Percentiles rank a stretch among this genome's conserved stretches.
Conservation (phyloP, 2,329 filamentous ascomycete species). For the Arthrobotrys conoides region DNA sequence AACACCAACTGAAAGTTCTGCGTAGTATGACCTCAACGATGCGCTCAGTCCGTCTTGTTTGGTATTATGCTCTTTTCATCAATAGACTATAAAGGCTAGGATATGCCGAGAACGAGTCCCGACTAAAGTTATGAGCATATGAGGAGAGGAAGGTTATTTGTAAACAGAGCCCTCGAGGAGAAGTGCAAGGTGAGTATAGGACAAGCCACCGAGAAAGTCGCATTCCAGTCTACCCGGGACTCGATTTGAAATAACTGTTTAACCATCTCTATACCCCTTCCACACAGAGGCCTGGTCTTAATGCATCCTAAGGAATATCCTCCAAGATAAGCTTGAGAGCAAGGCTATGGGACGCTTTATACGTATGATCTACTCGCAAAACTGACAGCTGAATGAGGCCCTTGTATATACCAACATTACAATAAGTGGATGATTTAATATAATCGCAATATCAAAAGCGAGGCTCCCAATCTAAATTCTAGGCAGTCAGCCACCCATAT, state of each 20-base stretch:
- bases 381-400: too few species aligned
- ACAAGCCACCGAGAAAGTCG: constrained; percentile 6
- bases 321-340: too few species aligned
- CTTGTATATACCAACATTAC: too few species aligned
- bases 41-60: constrained; percentile 14
- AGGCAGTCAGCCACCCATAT: too few species aligned
- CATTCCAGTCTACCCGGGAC: constrained; percentile 32
- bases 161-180: constrained; percentile 7
- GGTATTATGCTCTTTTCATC: constrained; percentile 10
- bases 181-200: constrained; percentile 14
- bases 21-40: constrained; percentile 27
- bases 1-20: too few species aligned
- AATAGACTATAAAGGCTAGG: constrained; percentile 27
- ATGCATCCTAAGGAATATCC: neutral
- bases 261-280: neutral
- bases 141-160: constrained; percentile 38
- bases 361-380: too few species aligned
- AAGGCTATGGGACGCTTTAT: too few species aligned
- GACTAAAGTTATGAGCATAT: constrained; percentile 27
- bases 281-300: neutral
- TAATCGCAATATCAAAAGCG: neutral
- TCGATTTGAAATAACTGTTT: constrained; percentile 17
- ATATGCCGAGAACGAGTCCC: constrained; percentile 32
- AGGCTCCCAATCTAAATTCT: too few species aligned
- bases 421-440: too few species aligned